Evolutionary conservation across 225 moss, liverwort and hornwort species (phyloP).

Genomic region (Pseudisothecium myosuroides): DNA sequence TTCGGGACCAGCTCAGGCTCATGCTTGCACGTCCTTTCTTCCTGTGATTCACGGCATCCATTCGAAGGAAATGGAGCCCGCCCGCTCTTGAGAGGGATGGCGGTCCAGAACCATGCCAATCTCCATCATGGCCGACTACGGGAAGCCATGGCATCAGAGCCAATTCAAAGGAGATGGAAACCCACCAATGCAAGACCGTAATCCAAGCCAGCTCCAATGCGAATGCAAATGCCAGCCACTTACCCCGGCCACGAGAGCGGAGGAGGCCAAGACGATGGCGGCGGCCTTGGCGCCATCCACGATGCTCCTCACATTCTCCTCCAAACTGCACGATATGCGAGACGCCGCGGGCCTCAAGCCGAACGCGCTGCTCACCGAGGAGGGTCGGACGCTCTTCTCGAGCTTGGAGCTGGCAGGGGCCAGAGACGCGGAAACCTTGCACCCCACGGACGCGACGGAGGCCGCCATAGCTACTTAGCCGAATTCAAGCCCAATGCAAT

Average conservation of each 20-base stretch:
- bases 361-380: conserved; percentile 46
- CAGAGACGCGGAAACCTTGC: conserved; percentile 45
- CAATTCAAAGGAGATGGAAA: background rate
- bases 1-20: background rate
- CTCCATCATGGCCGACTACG: background rate
- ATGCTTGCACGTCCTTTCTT: too few species aligned
- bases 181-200: background rate
- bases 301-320: conserved; percentile 57
- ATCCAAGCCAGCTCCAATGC: background rate
- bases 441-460: conserved; percentile 61
- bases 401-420: conserved; percentile 7
- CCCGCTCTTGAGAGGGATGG: background rate
- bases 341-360: conserved; percentile 25
- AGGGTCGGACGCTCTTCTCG: conserved; percentile 1
- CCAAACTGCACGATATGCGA: conserved; percentile 51
- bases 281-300: conserved; percentile 75
- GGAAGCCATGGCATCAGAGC: background rate
- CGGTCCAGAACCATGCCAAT: background rate
- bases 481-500: background rate
- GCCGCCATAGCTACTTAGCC: conserved; percentile 54
- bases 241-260: conserved; percentile 62
- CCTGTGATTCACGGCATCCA: background rate
- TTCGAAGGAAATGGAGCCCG: background rate
- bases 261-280: conserved; percentile 60
- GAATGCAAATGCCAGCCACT: background rate